Percentiles rank a stretch among this genome's conserved stretches.
These are phyloP conservation scores for Rubroshorea leprosula DNA, from an alignment of 345 rosid genomes.

Conservation along the genomic window DNA sequence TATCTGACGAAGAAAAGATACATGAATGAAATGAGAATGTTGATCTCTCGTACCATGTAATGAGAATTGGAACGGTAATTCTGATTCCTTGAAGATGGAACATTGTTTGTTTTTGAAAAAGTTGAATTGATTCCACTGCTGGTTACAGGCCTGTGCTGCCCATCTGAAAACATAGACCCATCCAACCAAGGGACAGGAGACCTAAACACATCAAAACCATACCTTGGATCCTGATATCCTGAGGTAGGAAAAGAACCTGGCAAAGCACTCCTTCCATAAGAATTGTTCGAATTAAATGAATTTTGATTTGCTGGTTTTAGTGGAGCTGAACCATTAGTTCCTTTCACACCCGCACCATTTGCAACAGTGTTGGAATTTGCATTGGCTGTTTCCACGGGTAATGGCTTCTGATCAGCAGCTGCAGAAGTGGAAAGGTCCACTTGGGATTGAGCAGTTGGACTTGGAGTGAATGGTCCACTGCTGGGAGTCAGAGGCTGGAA, in stretches of 20 bases:
- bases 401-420: conserved; percentile 53
- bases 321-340: conserved; percentile 47
- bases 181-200: conserved; percentile 49
- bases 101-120: conserved; percentile 41
- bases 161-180: conserved; percentile 45
- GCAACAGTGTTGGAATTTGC: conserved; percentile 38
- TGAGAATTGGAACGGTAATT: conserved; percentile 53
- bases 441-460: conserved; percentile 39
- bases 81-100: conserved; percentile 55
- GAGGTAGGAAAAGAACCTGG: conserved; percentile 42
- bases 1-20: background rate
- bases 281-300: conserved; percentile 40
- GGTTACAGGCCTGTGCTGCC: conserved; percentile 39
- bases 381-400: conserved; percentile 50
- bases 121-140: conserved; percentile 42
- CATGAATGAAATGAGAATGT: background rate
- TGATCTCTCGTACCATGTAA: conserved; percentile 38
- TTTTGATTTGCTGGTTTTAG: conserved; percentile 46
- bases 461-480: conserved; percentile 50
- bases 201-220: conserved; percentile 45
- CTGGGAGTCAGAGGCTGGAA: conserved; percentile 54
- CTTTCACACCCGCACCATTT: conserved; percentile 42
- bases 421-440: conserved; percentile 48
- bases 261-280: conserved; percentile 49
- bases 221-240: conserved; percentile 67